phyloP scores from a whole-genome alignment of 257 asterid genomes.

The Nicotiana noctiflora region DNA sequence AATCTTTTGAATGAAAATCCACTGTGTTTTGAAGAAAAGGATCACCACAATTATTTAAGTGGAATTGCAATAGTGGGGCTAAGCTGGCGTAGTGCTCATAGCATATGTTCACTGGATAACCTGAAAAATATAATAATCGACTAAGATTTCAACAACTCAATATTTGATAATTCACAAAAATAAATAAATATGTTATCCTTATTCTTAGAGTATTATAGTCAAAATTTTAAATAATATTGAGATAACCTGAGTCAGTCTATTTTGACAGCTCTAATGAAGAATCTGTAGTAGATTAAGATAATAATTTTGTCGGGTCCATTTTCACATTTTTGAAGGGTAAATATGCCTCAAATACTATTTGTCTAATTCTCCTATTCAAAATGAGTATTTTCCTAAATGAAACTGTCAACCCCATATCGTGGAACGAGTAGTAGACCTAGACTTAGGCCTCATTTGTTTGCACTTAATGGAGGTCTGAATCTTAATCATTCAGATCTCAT shows the following conservation, averaged over 20 bases:
- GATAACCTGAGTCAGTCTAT: not conserved
- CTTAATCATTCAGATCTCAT: too few species aligned
- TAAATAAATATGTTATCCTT: not conserved
- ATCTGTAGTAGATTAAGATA: too few species aligned
- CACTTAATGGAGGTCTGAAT: too few species aligned
- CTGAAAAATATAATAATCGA: not conserved
- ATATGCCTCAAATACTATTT: not conserved
- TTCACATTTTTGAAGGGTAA: not conserved
- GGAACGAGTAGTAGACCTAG: not conserved
- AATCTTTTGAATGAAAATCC: slow-evolving; percentile 21
- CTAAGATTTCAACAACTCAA: not conserved
- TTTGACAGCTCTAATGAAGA: not conserved
- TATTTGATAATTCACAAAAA: not conserved
- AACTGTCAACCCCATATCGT: not conserved
- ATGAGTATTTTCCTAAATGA: not conserved
- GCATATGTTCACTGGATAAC: slow-evolving; percentile 15
- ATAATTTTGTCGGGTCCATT: not conserved
- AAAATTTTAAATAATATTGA: too few species aligned
- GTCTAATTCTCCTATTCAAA: not conserved
- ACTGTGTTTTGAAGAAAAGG: slow-evolving; percentile 16
- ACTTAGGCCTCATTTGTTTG: too few species aligned
- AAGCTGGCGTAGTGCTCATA: slow-evolving; percentile 12
- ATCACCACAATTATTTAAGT: slow-evolving; percentile 26
- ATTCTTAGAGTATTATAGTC: too few species aligned
- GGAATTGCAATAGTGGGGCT: slow-evolving; percentile 15